A percentile compares a stretch with the other conserved stretches of the same genome.
phyloP scores from a whole-genome alignment of 176 grass and related monocot genomes.

The Hordeum marinum region DNA sequence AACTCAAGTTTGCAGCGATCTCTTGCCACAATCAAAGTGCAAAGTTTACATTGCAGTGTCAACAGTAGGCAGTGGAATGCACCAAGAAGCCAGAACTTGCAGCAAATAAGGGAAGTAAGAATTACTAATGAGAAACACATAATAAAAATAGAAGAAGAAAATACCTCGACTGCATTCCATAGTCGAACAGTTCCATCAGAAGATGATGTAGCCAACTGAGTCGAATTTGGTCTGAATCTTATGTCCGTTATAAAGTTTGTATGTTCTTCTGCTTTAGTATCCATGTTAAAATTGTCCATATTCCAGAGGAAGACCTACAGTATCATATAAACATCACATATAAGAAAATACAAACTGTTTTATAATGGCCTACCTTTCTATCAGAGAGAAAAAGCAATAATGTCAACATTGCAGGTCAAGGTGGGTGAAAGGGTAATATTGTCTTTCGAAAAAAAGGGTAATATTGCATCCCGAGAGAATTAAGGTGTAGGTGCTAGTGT shows the following conservation, averaged over 20 bases:
- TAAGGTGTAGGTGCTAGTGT: background rate
- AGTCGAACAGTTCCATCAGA: conserved; percentile 70
- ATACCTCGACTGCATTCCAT: conserved; percentile 67
- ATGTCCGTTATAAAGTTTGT: conserved; percentile 69
- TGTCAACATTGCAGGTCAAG: background rate
- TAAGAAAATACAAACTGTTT: background rate
- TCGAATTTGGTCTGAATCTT: conserved; percentile 75
- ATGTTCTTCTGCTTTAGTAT: conserved; percentile 61
- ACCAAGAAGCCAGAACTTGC: background rate
- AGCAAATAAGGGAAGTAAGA: background rate
- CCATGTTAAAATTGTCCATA: conserved; percentile 61
- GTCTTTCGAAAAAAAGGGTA: no score
- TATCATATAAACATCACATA: conserved; percentile 8
- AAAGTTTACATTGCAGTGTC: background rate
- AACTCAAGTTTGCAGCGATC: background rate
- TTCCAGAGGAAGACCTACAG: conserved; percentile 75
- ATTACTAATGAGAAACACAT: background rate
- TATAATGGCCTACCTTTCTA: background rate
- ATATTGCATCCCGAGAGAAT: background rate
- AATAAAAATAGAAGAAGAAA: background rate
- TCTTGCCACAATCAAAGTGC: conserved; percentile 5
- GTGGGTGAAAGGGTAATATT: background rate
- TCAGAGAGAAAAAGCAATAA: background rate
- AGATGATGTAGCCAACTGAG: conserved; percentile 80
- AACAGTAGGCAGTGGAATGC: background rate